Percentiles rank a stretch among this genome's conserved stretches.
These are phyloP conservation scores for Tylopilus sp. DNA, from an alignment of 1,284 basidiomycete genomes.

Conservation along the genomic window DNA sequence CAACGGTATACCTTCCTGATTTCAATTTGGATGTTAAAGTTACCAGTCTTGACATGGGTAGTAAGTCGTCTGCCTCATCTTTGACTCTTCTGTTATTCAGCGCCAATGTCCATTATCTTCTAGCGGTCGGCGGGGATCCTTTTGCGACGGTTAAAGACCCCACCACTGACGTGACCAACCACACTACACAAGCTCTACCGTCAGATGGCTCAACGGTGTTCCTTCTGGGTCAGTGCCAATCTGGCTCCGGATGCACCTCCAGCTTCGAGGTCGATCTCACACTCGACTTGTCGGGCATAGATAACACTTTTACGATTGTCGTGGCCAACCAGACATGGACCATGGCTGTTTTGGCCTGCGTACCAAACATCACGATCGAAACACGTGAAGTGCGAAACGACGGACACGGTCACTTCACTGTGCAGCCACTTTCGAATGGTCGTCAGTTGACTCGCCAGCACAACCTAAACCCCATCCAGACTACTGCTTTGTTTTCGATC, in stretches of 20 bases:
- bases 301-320: constrained; percentile 15
- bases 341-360: constrained; percentile 25
- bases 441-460: constrained; percentile 19
- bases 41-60: too few relatives aligned
- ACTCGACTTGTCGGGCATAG: constrained; percentile 16
- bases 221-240: constrained; percentile 13
- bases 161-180: constrained; percentile 7
- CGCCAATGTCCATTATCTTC: constrained; percentile 16
- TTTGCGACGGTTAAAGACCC: too few relatives aligned
- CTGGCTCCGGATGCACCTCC: constrained; percentile 20
- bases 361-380: constrained; percentile 23
- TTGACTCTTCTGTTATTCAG: too few relatives aligned
- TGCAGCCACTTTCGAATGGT: constrained; percentile 1
- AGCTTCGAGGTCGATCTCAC: not conserved
- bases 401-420: constrained; percentile 7
- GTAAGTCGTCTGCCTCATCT: too few relatives aligned
- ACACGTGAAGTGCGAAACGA: constrained; percentile 21
- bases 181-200: constrained; percentile 9
- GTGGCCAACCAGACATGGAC: constrained; percentile 19
- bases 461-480: constrained; percentile 27
- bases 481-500: constrained; percentile 21
- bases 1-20: too few relatives aligned
- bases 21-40: too few relatives aligned
- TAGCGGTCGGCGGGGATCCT: too few relatives aligned
- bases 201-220: constrained; percentile 17